Evolutionary conservation across 139 green algal genomes (phyloP), one percentile per base, ranked within the genome.

Genomic region (Volvox reticuliferus): DNA sequence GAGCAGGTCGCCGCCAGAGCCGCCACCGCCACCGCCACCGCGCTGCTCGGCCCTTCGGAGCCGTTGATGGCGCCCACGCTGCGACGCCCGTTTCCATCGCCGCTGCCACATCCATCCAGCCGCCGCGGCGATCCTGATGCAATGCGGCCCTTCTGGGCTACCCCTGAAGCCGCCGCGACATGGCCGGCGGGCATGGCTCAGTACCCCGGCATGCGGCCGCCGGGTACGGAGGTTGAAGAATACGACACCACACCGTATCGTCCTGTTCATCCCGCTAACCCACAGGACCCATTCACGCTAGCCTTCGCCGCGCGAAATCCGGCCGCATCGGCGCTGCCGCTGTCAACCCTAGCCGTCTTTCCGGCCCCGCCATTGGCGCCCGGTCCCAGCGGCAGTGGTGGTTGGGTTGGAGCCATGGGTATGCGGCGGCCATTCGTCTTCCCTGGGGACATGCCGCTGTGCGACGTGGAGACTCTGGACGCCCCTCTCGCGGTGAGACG

Each of bases 241-340:
- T 84, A 90, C 75, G 86, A 90, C 73, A 37, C 22, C 30, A 84
- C 73, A 24, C 75, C 86, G 22, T 90, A 78, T 61, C 20, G 19
- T 1, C 86, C 86, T 21, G 73, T 62, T 12, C 73, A 36, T 16
- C 86, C 86, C 12, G 36, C 82, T 5, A 82, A 92, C 89, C 24
- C 82, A 0, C 71, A 35, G 18, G 89, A 92, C 89, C 89, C 89
- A 44, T 92, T 92, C 82, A 89, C 89, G 28, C 89, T 92, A 12
- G 82, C 89, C 16, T 84, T 85, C 55, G 86, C 86, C 2, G 61
- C 73, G 55, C 75, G 83, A 71, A 20, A 90, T 30, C 86, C 86
- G 20, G 18, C 5, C n/a, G 85, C 85, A 2, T 89, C 85, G 28
- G 18, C 28, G 26, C 28, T 89, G 69, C 85, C 85, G 37, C n/a